Conservation (phyloP, 768 basidiomycete genomes). For the Postia placenta region DNA sequence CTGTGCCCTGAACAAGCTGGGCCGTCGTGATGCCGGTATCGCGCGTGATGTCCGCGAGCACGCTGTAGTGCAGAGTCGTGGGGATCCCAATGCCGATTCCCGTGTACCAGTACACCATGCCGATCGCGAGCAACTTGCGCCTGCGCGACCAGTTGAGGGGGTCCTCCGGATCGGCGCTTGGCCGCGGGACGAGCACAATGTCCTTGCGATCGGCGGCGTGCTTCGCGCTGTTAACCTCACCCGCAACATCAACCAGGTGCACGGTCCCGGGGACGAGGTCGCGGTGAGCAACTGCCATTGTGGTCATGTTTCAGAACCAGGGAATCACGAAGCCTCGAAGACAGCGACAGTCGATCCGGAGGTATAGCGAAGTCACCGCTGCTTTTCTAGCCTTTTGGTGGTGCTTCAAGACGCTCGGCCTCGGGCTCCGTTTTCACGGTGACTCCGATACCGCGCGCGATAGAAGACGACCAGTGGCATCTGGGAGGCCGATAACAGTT, state of each 20-base stretch:
- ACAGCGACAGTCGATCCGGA: too few relatives aligned
- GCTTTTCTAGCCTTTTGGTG: too few relatives aligned
- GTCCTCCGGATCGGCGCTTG: slow-evolving; percentile 19
- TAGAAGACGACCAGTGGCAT: too few relatives aligned
- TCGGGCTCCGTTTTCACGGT: not conserved
- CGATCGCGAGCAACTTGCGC: not conserved
- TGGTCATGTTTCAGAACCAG: too few relatives aligned
- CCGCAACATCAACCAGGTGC: slow-evolving; percentile 22
- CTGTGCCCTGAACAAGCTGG: not conserved
- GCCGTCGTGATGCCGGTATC: not conserved
- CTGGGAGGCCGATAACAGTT: too few relatives aligned
- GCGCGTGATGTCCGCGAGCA: not conserved
- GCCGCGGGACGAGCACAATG: slow-evolving; percentile 20
- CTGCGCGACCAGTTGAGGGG: slow-evolving; percentile 17
- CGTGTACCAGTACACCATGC: not conserved
- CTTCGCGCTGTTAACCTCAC: slow-evolving; percentile 9
- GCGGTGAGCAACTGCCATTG: not conserved
- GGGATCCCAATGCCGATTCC: not conserved
- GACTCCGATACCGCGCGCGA: too few relatives aligned
- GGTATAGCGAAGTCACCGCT: too few relatives aligned
- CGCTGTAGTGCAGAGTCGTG: slow-evolving; percentile 10
- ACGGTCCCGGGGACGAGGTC: slow-evolving; percentile 18
- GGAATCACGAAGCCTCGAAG: too few relatives aligned
- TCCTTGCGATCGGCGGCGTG: slow-evolving; percentile 7
- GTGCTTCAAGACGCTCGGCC: too few relatives aligned